Evolutionary conservation across 352 stramenopile genomes (phyloP).

Genomic region (Phytophthora aleatoria): DNA sequence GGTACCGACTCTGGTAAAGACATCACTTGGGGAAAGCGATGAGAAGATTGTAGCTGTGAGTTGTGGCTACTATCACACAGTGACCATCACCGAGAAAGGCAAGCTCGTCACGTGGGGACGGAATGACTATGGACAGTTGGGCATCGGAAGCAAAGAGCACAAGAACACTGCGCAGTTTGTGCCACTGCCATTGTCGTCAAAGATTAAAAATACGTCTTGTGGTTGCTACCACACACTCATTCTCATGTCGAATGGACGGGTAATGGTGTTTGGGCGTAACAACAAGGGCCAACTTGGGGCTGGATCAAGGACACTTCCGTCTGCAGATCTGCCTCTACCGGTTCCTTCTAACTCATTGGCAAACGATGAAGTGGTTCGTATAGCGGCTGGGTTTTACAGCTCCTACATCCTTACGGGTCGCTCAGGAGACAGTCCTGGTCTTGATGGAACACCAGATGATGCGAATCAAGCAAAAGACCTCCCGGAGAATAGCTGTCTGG

Average conservation of each 20-base stretch:
- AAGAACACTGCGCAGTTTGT: constrained; percentile 83
- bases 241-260: constrained; percentile 72
- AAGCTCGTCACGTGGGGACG: constrained; percentile 86
- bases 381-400: constrained; percentile 88
- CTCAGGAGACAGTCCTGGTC: constrained; percentile 46
- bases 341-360: constrained; percentile 76
- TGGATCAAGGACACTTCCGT: constrained; percentile 75
- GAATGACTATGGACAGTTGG: constrained; percentile 89
- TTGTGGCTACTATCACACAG: constrained; percentile 88
- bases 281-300: constrained; percentile 88
- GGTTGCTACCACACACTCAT: constrained; percentile 88
- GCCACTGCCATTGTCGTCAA: constrained; percentile 76
- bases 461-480: constrained; percentile 57
- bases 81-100: constrained; percentile 78
- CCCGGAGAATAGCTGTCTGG: constrained; percentile 56
- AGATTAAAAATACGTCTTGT: constrained; percentile 77
- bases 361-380: constrained; percentile 81
- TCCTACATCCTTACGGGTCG: constrained; percentile 87
- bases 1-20: constrained; percentile 70
- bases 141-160: constrained; percentile 89
- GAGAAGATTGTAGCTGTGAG: constrained; percentile 80
- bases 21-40: constrained; percentile 63
- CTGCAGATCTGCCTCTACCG: constrained; percentile 78
- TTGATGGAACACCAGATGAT: constrained; percentile 41
- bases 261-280: constrained; percentile 90